Base-by-base conservation (phyloP, 768 basidiomycete genomes). In the Auricularia heimuer region DNA sequence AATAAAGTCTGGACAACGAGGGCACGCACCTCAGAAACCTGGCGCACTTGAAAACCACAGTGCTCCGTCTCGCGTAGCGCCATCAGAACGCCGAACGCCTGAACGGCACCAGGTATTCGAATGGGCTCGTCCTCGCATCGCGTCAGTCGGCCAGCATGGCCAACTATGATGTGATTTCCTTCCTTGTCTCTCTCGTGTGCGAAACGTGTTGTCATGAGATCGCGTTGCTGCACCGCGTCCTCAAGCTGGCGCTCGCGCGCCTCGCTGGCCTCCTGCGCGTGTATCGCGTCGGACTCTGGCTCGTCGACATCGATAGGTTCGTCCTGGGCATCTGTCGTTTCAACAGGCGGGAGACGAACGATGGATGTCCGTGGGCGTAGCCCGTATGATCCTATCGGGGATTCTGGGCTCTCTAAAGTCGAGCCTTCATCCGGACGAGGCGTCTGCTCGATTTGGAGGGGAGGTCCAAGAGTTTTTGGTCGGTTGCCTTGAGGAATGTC, bases 51-150 rank as follows among this genome's bases (percentile, higher is more conserved):
- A 12, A 92, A 74, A 3, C 77, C 75, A 0, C 78, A 83, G 29
- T 87, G 83, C 7, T 81, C 77, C 18, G 81, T 73, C 68, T 89
- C 84, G 66, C 88, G 85, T 0, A 92, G 75, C 1, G 82, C 88
- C 62, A 93, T 81, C 3, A 92, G 79, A 0, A 92, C 86, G n/a
- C 90, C 91, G 70, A 88, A 94, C 0, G 84, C 86, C 76, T 94
- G 92, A 1, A 92, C 82, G 1, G 90, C 86, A 3, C 91, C 91
- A 12, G 90, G 92, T 0, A 87, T 85, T 0, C 86, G 83, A 61
- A 94, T 94, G 0, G 91, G 92, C 86, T 92, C 90, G 70, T 92
- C 90, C 72, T 92, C 90, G 69, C 90, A 92, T 64, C 77, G 78
- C 56, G 80, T 73, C 24, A 92, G 70, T 35, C 79, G 77, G 0